Conservation (phyloP, 2,329 filamentous ascomycete genomes). For the Colletotrichum plurivorum region DNA sequence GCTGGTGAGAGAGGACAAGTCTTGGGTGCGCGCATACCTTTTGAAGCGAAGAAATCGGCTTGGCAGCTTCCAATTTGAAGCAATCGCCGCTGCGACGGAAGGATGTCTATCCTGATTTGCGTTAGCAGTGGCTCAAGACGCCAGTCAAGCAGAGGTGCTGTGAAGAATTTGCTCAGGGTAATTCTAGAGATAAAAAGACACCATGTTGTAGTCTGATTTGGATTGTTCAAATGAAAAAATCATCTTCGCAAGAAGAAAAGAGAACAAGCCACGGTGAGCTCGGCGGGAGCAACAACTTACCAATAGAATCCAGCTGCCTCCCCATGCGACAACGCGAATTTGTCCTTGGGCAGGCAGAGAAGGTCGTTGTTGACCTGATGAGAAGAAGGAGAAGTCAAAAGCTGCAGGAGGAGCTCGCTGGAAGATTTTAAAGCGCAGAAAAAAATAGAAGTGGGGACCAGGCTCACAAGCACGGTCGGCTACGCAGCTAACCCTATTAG, state of each 20-base stretch:
- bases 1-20: constrained; percentile 7
- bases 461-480: constrained; percentile 4
- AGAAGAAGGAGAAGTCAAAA: constrained; percentile 42
- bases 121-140: constrained; percentile 22
- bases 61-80: constrained; percentile 62
- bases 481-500: constrained; percentile 43
- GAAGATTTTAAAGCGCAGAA: constrained; percentile 40
- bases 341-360: constrained; percentile 25
- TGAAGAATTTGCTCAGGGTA: constrained; percentile 66
- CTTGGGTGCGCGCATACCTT: constrained; percentile 27
- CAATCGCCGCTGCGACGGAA: neutral
- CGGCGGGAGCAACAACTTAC: constrained; percentile 30
- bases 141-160: neutral
- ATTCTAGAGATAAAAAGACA: constrained; percentile 67
- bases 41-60: constrained; percentile 33
- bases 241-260: constrained; percentile 53
- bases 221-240: constrained; percentile 69
- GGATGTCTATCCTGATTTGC: constrained; percentile 22
- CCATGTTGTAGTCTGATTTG: constrained; percentile 73
- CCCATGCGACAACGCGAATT: neutral
- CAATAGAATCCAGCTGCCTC: constrained; percentile 24
- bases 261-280: constrained; percentile 19
- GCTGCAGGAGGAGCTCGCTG: constrained; percentile 45
- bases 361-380: constrained; percentile 41
- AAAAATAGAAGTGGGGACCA: constrained; percentile 26